Percentiles rank a stretch among this genome's conserved stretches.
phyloP scores from a whole-genome alignment of 495 filamentous ascomycete genomes.

The Parathielavia appendiculata region DNA sequence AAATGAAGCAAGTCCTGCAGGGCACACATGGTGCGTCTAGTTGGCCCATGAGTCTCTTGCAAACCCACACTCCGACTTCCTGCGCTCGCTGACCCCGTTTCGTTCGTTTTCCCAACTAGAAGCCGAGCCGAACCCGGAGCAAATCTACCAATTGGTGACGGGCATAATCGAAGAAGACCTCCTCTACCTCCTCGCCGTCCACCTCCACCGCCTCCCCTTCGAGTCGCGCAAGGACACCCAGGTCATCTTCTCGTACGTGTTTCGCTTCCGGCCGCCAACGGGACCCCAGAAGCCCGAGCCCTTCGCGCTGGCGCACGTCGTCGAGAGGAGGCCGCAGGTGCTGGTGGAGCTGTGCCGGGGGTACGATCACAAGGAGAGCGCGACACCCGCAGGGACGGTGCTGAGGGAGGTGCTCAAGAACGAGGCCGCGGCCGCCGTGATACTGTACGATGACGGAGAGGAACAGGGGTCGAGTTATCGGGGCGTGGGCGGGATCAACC shows the following conservation, averaged over 20 bases:
- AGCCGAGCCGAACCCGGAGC: constrained; percentile 75
- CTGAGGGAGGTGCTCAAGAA: constrained; percentile 88
- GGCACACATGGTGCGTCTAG: constrained; percentile 65
- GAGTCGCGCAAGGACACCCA: constrained; percentile 89
- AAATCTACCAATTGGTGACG: constrained; percentile 72
- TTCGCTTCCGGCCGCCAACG: constrained; percentile 69
- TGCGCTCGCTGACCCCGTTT: not conserved
- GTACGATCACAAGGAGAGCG: constrained; percentile 85
- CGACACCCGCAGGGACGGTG: constrained; percentile 86
- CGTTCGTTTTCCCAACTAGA: constrained; percentile 49
- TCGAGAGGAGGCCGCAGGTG: constrained; percentile 78
- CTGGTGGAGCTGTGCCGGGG: constrained; percentile 83
- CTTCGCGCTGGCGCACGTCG: constrained; percentile 77
- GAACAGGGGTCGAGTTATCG: constrained; percentile 47
- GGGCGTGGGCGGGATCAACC: constrained; percentile 62
- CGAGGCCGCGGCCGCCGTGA: constrained; percentile 79
- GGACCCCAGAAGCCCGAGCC: constrained; percentile 58
- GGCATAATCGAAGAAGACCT: constrained; percentile 83
- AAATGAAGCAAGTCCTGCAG: constrained; percentile 80
- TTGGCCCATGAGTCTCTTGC: too few relatives aligned
- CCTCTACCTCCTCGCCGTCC: constrained; percentile 70
- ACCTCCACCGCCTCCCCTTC: constrained; percentile 81
- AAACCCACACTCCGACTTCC: not conserved
- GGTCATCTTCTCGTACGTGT: constrained; percentile 81
- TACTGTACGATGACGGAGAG: constrained; percentile 83